Base-by-base conservation (phyloP, 139 green algal species). In the Coelastrella sp. region DNA sequence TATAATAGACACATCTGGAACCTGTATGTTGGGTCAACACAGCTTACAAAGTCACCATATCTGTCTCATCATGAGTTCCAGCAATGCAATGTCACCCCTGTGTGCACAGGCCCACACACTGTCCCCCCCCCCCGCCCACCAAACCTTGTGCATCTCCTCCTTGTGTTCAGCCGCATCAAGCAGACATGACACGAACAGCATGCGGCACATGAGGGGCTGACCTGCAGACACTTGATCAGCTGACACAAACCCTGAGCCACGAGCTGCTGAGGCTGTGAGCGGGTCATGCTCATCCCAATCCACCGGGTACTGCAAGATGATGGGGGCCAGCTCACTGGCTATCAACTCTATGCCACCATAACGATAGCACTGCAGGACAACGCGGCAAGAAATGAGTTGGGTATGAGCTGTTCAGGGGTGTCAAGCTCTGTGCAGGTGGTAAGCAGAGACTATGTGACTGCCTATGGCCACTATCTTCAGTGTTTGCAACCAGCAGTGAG, bases 161-260 rank as follows among this genome's bases (percentile, higher is more conserved):
- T 73, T 20, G 20, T 74, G 80, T 58, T 85, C 80, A 6, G 19
- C 19, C 54, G 80, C 80, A 58, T 74, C 80, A 5, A 85, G 13
- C 20, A 85, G 7, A 59, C 80, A 75, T 58, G 20, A 59, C 59
- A 86, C 47, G 59, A 86, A 86, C 60, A 86, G 80, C 8, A 20
- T 59, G 59, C 59, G 19, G 59, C 80, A 73, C 4, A 73, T 56
- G 19, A 85, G 23, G 3, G 58, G 4, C 58, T 66, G 19, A 16
- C 22, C 58, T 3, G 80, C 58, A 5, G 14, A 20, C 7, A 75
- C 16, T 7, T 22, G 13, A 16, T 16, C 68, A 5, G 14, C 16
- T 20, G 16, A 75, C 13, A 32, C 68, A 75, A 22, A 23, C 68
- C 7, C 68, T 71, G 61, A 71, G 61, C 10, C 61, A 71, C 8